Conservation (phyloP, 1,284 basidiomycete genomes). For the Amanita bisporigera region DNA sequence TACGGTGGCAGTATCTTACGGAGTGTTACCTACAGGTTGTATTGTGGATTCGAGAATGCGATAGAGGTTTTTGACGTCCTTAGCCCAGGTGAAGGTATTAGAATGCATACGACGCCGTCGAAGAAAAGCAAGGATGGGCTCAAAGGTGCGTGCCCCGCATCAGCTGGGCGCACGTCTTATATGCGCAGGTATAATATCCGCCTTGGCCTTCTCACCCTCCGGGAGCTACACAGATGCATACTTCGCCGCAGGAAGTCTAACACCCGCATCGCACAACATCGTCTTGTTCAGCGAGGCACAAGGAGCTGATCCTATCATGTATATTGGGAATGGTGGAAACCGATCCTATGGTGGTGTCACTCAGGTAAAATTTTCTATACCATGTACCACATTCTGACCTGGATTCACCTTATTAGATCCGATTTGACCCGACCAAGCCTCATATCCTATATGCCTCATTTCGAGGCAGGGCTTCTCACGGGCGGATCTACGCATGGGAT, state of each 20-base stretch:
- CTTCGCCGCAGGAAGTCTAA: constrained; percentile 76
- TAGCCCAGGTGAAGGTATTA: constrained; percentile 72
- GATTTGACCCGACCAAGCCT: constrained; percentile 77
- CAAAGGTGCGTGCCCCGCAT: constrained; percentile 61
- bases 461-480: constrained; percentile 55
- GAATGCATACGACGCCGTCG: constrained; percentile 76
- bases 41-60: constrained; percentile 89
- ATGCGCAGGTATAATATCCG: constrained; percentile 77
- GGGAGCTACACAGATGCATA: constrained; percentile 60
- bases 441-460: constrained; percentile 82
- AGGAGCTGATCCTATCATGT: constrained; percentile 58
- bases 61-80: constrained; percentile 88
- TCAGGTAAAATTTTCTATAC: constrained; percentile 55
- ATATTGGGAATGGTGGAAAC: constrained; percentile 53
- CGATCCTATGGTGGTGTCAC: constrained; percentile 67
- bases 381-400: constrained; percentile 1
- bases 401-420: constrained; percentile 55
- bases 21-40: constrained; percentile 58
- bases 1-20: constrained; percentile 1
- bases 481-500: constrained; percentile 77
- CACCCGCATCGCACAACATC: constrained; percentile 66
- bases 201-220: constrained; percentile 74
- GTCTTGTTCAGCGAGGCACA: constrained; percentile 75
- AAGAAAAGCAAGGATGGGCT: constrained; percentile 84
- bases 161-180: background rate